Base-by-base conservation (phyloP, 1,284 basidiomycete genomes). In the Papiliotrema fonsecae region DNA sequence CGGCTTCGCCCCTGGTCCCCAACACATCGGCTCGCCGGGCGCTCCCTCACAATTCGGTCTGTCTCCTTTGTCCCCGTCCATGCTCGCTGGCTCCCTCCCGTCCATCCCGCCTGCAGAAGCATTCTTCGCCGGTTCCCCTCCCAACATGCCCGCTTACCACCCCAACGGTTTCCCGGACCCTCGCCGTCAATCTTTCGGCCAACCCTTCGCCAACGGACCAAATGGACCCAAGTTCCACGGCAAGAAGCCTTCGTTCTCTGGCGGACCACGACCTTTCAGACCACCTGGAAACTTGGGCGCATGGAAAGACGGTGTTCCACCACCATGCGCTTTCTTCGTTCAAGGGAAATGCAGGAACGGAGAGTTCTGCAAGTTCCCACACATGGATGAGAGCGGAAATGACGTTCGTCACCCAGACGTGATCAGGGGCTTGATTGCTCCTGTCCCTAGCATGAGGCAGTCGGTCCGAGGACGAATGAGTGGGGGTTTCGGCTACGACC, bases 321-420 rank as follows among this genome's bases (percentile, higher is more conserved):
- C 72, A 37, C 64, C 72, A 0, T 74, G 72, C 40, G 67, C 67
- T 43, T 74, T 74, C 55, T 74, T 70, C 61, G 55, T 49, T 16
- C 66, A 70, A 54, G 65, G 58, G 47, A 74, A 74, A 55, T 74
- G 72, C 55, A 61, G 70, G 50, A 74, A 73, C 53, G 69, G 67
- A 28, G 69, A 73, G 43, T 69, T 63, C 58, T 74, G 72, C 61
- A 74, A 72, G 56, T 74, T 74, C 64, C 72, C 72, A 30, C 72
- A 74, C 51, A 51, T 74, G 19, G 65, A 69, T 47, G 56, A 64
- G 21, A 64, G 70, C 41, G 70, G 70, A 35, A 69, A 65, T 47
- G 72, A 74, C 49, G 62, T 58, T 38, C 65, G 72, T 39, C 68
- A 74, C 58, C 72, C 72, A 6, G 72, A 74, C 35, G 66, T 74